These are phyloP conservation scores for Globisporangium carolinianum DNA, from an alignment of 352 stramenopile species.

Conservation along the genomic window DNA sequence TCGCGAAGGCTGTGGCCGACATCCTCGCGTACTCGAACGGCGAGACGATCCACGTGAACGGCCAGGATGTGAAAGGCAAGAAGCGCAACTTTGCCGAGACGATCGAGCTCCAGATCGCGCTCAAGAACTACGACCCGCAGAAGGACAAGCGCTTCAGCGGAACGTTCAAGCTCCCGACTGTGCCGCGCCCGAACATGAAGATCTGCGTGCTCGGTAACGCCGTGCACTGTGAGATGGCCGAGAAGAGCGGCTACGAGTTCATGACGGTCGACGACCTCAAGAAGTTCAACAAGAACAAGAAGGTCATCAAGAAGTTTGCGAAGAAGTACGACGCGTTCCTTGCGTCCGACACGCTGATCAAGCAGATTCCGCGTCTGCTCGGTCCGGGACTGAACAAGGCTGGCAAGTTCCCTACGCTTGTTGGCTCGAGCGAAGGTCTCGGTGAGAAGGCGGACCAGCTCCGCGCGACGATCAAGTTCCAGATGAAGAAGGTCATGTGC, in stretches of 20 bases:
- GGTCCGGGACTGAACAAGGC: conserved; percentile 97
- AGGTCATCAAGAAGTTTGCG: conserved; percentile 99
- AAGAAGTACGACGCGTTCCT: conserved; percentile 99
- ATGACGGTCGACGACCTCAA: conserved; percentile 99
- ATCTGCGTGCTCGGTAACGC: conserved; percentile 99
- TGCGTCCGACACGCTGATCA: conserved; percentile 99
- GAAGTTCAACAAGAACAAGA: conserved; percentile 99
- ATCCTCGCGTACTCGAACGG: conserved; percentile 94
- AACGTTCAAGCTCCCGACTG: conserved; percentile 97
- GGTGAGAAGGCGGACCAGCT: conserved; percentile 97
- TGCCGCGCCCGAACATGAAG: conserved; percentile 94
- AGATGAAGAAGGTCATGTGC: conserved; percentile 99
- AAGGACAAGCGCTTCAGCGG: conserved; percentile 99
- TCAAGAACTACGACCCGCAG: conserved; percentile 99
- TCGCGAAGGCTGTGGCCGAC: conserved; percentile 94
- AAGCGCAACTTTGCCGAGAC: conserved; percentile 99
- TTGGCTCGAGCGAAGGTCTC: conserved; percentile 93
- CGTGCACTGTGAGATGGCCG: conserved; percentile 97
- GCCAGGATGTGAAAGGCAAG: conserved; percentile 96
- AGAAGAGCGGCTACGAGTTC: conserved; percentile 96
- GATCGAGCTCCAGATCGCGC: conserved; percentile 97
- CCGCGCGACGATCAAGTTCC: conserved; percentile 99
- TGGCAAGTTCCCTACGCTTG: conserved; percentile 99
- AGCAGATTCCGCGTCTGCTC: conserved; percentile 99
- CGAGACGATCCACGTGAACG: conserved; percentile 90